phyloP scores from a whole-genome alignment of 495 filamentous ascomycete species.

The Gamarada debralockiae region DNA sequence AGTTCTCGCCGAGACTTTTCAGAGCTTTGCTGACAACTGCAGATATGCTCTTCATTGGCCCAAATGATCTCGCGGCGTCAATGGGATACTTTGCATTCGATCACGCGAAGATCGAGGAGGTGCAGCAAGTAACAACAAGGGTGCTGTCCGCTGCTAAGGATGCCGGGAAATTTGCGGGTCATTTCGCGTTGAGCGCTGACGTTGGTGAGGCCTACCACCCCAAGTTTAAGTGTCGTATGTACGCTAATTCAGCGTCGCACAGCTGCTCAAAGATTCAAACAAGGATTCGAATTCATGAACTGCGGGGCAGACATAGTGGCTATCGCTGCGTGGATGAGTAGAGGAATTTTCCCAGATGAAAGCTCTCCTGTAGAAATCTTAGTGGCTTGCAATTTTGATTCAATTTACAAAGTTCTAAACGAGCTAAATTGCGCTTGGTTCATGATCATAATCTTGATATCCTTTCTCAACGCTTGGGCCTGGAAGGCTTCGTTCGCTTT shows the following conservation, averaged over 20 bases:
- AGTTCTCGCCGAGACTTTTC: neutral
- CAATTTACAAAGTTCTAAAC: too few relatives aligned
- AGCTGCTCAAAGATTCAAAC: neutral
- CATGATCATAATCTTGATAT: conserved; percentile 9
- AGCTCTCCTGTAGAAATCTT: too few relatives aligned
- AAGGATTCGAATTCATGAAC: conserved; percentile 1
- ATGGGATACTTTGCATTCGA: conserved; percentile 30
- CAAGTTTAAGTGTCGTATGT: too few relatives aligned
- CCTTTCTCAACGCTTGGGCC: neutral
- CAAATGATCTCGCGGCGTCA: conserved; percentile 47
- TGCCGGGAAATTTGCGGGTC: conserved; percentile 51
- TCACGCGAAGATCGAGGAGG: conserved; percentile 39
- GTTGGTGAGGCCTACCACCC: too few relatives aligned
- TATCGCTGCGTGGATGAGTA: neutral
- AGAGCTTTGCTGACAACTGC: neutral
- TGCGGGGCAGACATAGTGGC: neutral
- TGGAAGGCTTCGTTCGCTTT: neutral
- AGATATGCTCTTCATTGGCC: conserved; percentile 47
- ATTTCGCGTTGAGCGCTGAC: neutral
- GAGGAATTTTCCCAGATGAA: too few relatives aligned
- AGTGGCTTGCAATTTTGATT: too few relatives aligned
- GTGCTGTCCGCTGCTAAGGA: conserved; percentile 46
- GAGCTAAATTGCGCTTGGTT: conserved; percentile 8
- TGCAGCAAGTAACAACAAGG: conserved; percentile 49
- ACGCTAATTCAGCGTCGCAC: too few relatives aligned